These are phyloP conservation scores for Berberis vulgaris DNA, from an alignment of 164 flowering plant genomes.

Conservation along the genomic window DNA sequence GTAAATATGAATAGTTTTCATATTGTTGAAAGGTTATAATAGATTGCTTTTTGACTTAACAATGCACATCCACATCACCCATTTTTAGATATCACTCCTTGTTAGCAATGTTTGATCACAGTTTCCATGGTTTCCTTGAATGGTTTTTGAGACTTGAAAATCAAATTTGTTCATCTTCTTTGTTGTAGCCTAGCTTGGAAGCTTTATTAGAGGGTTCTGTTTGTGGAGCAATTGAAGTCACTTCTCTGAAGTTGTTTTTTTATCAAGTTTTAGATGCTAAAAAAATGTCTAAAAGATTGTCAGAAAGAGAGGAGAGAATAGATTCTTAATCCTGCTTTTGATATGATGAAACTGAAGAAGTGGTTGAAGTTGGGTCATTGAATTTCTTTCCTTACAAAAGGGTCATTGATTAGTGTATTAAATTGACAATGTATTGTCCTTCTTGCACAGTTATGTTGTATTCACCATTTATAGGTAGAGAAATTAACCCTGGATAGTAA, in stretches of 20 bases:
- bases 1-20: neutral
- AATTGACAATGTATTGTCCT: too few relatives aligned
- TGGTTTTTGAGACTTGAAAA: neutral
- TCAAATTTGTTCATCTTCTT: neutral
- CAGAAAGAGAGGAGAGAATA: neutral
- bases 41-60: neutral
- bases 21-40: neutral
- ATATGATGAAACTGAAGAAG: neutral
- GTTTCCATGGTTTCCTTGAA: neutral
- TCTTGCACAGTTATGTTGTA: too few relatives aligned
- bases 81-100: neutral
- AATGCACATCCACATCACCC: constrained; percentile 5
- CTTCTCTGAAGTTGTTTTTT: constrained; percentile 4
- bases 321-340: neutral
- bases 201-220: neutral
- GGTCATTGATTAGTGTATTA: too few relatives aligned
- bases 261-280: constrained; percentile 1
- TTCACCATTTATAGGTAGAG: too few relatives aligned
- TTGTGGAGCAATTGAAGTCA: neutral
- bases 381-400: neutral
- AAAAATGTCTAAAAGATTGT: neutral
- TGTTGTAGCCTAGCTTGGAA: neutral
- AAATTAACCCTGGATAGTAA: too few relatives aligned
- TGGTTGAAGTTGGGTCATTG: neutral
- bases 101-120: neutral